Evolutionary conservation across 345 rosid species (phyloP).

Genomic region (Pistacia integerrima): DNA sequence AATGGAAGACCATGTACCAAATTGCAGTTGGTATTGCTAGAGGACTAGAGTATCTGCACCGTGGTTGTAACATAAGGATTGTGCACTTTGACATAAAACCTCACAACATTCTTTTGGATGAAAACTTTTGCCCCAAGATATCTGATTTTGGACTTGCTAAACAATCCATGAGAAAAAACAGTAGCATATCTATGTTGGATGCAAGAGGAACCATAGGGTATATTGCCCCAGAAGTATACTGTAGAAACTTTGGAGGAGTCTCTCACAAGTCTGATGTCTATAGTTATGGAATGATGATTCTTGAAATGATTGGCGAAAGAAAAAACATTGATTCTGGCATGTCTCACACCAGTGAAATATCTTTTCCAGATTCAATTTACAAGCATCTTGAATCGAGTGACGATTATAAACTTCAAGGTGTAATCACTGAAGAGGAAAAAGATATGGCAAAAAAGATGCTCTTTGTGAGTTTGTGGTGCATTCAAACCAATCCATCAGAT

Average conservation of each 20-base stretch:
- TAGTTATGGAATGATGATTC: neutral
- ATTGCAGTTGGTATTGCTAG: constrained; percentile 22
- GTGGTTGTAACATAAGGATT: constrained; percentile 24
- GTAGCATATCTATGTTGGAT: constrained; percentile 16
- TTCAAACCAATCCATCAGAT: constrained; percentile 20
- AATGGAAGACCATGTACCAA: constrained; percentile 17
- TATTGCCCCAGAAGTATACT: constrained; percentile 28
- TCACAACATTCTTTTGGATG: constrained; percentile 26
- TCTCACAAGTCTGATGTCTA: neutral
- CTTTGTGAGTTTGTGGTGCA: constrained; percentile 30
- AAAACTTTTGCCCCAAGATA: constrained; percentile 19
- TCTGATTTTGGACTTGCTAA: constrained; percentile 28
- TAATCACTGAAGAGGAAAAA: constrained; percentile 12
- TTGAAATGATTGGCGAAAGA: neutral
- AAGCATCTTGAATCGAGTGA: constrained; percentile 1
- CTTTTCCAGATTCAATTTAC: neutral
- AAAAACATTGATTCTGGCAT: neutral
- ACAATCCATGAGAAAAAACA: constrained; percentile 18
- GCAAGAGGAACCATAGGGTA: constrained; percentile 26
- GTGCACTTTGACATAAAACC: constrained; percentile 37
- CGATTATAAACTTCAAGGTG: neutral
- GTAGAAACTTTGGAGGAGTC: neutral
- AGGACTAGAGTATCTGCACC: constrained; percentile 23
- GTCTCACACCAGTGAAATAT: neutral
- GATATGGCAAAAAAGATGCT: constrained; percentile 11